Evolutionary conservation across 2,329 filamentous ascomycete species (phyloP), one percentile per base, ranked within the genome.

Genomic region (Stenocarpella maydis): DNA sequence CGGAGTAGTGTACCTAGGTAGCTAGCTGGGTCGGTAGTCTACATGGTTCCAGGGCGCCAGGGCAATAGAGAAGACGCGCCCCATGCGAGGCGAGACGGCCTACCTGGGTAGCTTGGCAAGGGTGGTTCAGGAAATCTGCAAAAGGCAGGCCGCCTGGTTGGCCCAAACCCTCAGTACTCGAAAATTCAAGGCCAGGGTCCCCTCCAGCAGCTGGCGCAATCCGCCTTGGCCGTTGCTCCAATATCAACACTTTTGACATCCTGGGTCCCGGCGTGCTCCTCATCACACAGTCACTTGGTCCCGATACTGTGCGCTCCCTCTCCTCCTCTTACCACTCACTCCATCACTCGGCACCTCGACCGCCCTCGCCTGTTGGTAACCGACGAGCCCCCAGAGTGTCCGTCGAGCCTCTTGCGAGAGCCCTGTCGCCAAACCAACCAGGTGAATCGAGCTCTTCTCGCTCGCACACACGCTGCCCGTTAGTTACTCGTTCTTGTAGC

Each of bases 111-210:
- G 19, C 41, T 37, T 26, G 58, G 37, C 58, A 63, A 31, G 58
- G 58, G 58, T 47, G 58, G 58, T 21, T 43, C 58, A 63, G 58
- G 41, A 47, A 47, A 21, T 5, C 55, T 45, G 39, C 12, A 8
- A 61, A 61, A 61, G 55, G 39, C 54, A 31, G 55, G 58, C 39
- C 39, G 55, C 39, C 39, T 61, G 55, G 55, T 61, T 61, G 58
- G 58, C 47, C 58, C 58, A 61, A n/a, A 7, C 10, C 12, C 26
- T 24, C 58, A 49, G 43, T 19, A 63, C 58, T 63, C 58, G 58
- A 63, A 63, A 63, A 63, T 63, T 63, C 58, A 43, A 47, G 58
- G 58, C 58, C 43, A 49, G 58, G 58, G 58, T 63, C 58, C 58
- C n/a, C 58, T 63, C 43, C 14, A 49, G 58, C 58, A 19, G 28